Conservation (phyloP, 495 filamentous ascomycete species). For the Melanomma pulvis-pyrius region DNA sequence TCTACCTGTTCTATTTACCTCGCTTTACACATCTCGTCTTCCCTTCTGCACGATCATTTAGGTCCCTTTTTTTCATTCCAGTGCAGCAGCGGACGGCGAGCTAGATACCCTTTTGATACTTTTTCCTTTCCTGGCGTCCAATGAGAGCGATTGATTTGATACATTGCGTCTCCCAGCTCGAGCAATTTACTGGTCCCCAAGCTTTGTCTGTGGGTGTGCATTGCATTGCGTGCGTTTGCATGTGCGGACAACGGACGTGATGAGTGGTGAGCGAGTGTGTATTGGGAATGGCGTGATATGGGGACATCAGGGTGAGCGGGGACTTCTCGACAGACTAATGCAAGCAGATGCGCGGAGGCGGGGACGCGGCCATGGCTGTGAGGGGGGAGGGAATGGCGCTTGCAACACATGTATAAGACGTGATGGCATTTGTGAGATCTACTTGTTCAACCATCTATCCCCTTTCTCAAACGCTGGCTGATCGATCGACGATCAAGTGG, state of each 20-base stretch:
- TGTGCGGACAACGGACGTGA: not conserved
- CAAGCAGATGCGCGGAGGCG: not conserved
- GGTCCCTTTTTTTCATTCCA: not conserved
- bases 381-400: not conserved
- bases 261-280: not conserved
- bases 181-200: too few species aligned
- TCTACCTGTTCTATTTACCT: not conserved
- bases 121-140: not conserved
- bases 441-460: too few species aligned
- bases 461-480: too few species aligned
- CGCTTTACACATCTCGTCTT: too few species aligned
- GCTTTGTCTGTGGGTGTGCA: not conserved
- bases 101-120: conserved; percentile 9
- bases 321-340: too few species aligned
- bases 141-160: not conserved
- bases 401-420: not conserved
- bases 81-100: not conserved
- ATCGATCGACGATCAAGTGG: too few species aligned
- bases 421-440: too few species aligned
- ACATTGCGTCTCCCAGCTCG: too few species aligned
- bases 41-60: too few species aligned
- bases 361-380: not conserved
- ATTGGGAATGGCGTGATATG: conserved; percentile 22
- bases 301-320: conserved; percentile 4
- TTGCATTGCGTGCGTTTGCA: not conserved